Percentiles rank a stretch among this genome's conserved stretches.
Conservation (phyloP, 106 monocot species). For the Cymbidium sinense region DNA sequence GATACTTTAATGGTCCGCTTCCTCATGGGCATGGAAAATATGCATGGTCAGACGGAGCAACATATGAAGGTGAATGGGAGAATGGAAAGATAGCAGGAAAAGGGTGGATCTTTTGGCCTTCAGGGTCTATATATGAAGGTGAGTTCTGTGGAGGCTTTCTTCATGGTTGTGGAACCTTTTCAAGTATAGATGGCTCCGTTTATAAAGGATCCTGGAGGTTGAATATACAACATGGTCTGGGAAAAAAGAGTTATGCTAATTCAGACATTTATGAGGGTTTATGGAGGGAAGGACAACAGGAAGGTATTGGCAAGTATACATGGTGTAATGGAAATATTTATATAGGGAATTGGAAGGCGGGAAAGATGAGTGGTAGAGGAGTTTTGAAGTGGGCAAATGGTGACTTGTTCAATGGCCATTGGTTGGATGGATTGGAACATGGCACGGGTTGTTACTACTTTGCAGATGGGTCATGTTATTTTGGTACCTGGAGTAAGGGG, state of each 20-base stretch:
- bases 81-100: constrained; percentile 63
- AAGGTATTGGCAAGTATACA: constrained; percentile 69
- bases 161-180: constrained; percentile 66
- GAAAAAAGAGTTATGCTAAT: constrained; percentile 61
- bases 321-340: constrained; percentile 78
- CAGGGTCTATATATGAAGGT: constrained; percentile 75
- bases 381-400: constrained; percentile 79
- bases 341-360: constrained; percentile 75
- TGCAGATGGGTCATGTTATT: constrained; percentile 55
- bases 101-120: constrained; percentile 60
- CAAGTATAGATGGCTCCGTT: constrained; percentile 50
- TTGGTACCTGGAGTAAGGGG: constrained; percentile 89
- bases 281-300: constrained; percentile 81
- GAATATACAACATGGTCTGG: constrained; percentile 76
- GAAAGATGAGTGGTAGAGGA: constrained; percentile 86
- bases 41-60: constrained; percentile 65
- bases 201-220: constrained; percentile 84
- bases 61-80: constrained; percentile 77
- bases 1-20: constrained; percentile 45
- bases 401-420: constrained; percentile 66
- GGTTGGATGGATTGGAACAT: constrained; percentile 80
- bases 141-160: constrained; percentile 78
- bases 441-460: constrained; percentile 70
- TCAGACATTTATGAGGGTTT: constrained; percentile 68
- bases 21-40: constrained; percentile 83